These are phyloP conservation scores for Paralagenidium karlingii DNA, from an alignment of 352 stramenopile genomes.

Conservation along the genomic window DNA sequence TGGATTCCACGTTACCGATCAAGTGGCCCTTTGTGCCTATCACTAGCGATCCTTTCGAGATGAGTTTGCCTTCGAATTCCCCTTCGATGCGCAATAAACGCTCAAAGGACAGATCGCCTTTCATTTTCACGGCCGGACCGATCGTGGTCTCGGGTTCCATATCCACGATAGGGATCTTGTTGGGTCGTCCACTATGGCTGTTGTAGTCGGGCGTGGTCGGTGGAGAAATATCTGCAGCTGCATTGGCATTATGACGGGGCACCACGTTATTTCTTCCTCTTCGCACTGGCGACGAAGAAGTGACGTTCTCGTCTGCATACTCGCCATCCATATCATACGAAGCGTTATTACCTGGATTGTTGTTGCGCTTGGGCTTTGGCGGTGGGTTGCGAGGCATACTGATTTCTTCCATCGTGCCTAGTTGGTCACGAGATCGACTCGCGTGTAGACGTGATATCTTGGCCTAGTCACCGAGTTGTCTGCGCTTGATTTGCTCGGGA, in stretches of 20 bases:
- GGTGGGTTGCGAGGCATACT: slow-evolving; percentile 35
- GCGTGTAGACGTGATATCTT: too few species aligned
- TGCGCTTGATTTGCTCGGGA: too few species aligned
- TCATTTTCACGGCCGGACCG: slow-evolving; percentile 75
- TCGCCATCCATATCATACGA: not conserved
- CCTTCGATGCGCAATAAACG: slow-evolving; percentile 81
- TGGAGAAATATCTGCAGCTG: too few species aligned
- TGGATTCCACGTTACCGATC: slow-evolving; percentile 70
- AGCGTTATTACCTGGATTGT: slow-evolving; percentile 9
- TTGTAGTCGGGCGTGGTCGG: slow-evolving; percentile 51
- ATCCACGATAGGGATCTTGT: slow-evolving; percentile 60
- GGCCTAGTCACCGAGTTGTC: too few species aligned
- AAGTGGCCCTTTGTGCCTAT: slow-evolving; percentile 72
- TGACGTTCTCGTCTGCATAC: slow-evolving; percentile 1
- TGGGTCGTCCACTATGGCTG: slow-evolving; percentile 11
- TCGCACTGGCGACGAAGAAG: slow-evolving; percentile 26
- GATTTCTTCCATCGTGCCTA: slow-evolving; percentile 58
- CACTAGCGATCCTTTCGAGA: slow-evolving; percentile 83
- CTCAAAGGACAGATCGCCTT: slow-evolving; percentile 84
- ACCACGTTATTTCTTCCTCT: slow-evolving; percentile 37
- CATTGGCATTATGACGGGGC: slow-evolving; percentile 31
- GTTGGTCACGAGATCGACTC: too few species aligned
- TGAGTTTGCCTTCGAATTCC: slow-evolving; percentile 80
- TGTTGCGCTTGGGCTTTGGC: slow-evolving; percentile 58
- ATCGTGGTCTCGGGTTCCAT: slow-evolving; percentile 74